Evolutionary conservation across 1,284 basidiomycete species (phyloP).

Genomic region (Grifola frondosa): DNA sequence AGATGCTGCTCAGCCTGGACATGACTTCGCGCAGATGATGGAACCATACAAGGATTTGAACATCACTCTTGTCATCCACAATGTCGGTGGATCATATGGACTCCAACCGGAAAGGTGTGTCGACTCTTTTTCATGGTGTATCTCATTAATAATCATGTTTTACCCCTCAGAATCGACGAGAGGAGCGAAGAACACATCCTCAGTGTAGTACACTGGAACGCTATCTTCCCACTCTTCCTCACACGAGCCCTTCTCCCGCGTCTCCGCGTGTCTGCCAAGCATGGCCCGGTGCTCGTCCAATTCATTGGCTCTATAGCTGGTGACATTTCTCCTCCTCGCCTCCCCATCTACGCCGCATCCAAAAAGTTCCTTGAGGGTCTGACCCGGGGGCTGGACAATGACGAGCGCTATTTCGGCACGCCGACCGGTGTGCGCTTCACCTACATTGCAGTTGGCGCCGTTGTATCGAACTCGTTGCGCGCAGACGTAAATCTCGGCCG

Average conservation of each 20-base stretch:
- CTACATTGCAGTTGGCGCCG: constrained; percentile 24
- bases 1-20: constrained; percentile 20
- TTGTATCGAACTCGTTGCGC: constrained; percentile 17
- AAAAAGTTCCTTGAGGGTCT: constrained; percentile 28
- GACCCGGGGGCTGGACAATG: constrained; percentile 24
- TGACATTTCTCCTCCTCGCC: constrained; percentile 22
- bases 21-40: constrained; percentile 24
- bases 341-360: constrained; percentile 25
- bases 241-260: constrained; percentile 28
- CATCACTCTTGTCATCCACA: constrained; percentile 32
- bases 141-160: neutral
- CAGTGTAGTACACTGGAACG: constrained; percentile 21
- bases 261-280: constrained; percentile 21
- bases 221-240: constrained; percentile 28
- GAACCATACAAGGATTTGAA: constrained; percentile 26
- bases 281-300: constrained; percentile 24
- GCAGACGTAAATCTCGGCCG: constrained; percentile 11
- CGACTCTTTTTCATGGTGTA: neutral
- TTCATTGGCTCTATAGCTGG: constrained; percentile 27
- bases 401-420: constrained; percentile 23
- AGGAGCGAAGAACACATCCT: constrained; percentile 20
- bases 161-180: constrained; percentile 21
- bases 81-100: constrained; percentile 25
- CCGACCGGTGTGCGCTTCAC: constrained; percentile 24
- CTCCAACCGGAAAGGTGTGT: constrained; percentile 17